phyloP scores from a whole-genome alignment of 2,329 filamentous ascomycete species.

The Epichloe aotearoae region DNA sequence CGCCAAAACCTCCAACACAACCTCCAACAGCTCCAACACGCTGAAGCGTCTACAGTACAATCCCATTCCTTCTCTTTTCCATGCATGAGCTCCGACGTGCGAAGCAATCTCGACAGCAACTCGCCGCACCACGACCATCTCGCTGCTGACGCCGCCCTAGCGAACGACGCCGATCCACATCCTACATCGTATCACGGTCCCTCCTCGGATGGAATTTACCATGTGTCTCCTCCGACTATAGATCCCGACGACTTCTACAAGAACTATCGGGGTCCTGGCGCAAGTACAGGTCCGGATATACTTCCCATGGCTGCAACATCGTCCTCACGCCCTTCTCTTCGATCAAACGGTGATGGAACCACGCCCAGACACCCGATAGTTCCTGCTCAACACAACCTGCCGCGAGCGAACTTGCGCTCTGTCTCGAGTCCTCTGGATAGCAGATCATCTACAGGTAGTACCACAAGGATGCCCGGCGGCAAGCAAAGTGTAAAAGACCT shows the following conservation, averaged over 20 bases:
- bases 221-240: constrained; percentile 28
- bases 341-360: constrained; percentile 37
- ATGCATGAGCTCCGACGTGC: background rate
- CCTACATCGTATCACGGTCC: constrained; percentile 7
- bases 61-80: background rate
- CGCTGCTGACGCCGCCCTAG: background rate
- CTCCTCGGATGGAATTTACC: constrained; percentile 14
- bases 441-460: constrained; percentile 16
- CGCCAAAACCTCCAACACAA: constrained; percentile 14
- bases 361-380: constrained; percentile 33
- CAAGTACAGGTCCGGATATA: constrained; percentile 21
- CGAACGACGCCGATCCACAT: background rate
- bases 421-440: constrained; percentile 43
- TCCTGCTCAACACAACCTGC: constrained; percentile 25
- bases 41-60: constrained; percentile 4
- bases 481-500: constrained; percentile 70
- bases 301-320: constrained; percentile 23
- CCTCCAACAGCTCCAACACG: constrained; percentile 14
- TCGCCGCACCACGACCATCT: constrained; percentile 8
- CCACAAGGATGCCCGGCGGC: constrained; percentile 18
- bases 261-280: constrained; percentile 29
- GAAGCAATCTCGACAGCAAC: constrained; percentile 4
- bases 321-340: constrained; percentile 27
- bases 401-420: constrained; percentile 35
- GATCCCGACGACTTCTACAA: constrained; percentile 45